phyloP scores from a whole-genome alignment of 2,329 filamentous ascomycete genomes.

The Calonectria fujianensis region DNA sequence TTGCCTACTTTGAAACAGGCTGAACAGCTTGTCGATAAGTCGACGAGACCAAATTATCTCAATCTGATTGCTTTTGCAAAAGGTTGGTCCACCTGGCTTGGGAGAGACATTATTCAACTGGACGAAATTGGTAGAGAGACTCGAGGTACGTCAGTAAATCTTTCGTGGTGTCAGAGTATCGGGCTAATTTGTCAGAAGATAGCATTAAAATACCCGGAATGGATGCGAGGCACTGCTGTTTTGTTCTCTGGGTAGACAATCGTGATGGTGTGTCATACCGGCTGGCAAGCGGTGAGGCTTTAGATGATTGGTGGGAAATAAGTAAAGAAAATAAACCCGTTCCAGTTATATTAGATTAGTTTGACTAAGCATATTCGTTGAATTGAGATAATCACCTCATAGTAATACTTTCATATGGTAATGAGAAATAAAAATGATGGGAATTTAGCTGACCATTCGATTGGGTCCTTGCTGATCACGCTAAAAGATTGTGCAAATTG shows the following conservation, averaged over 20 bases:
- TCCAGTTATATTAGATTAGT: conserved; percentile 2
- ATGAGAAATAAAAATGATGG: too few relatives aligned
- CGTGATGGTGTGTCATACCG: conserved; percentile 4
- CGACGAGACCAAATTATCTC: background rate
- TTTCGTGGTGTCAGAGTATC: too few relatives aligned
- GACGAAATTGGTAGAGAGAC: background rate
- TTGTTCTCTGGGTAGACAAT: conserved; percentile 11
- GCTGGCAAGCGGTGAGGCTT: conserved; percentile 20
- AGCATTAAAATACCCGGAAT: conserved; percentile 2
- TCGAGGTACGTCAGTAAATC: background rate
- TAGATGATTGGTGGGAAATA: conserved; percentile 7
- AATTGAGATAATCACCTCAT: too few relatives aligned
- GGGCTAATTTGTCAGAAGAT: background rate
- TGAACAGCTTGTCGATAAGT: background rate
- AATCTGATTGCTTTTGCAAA: conserved; percentile 37
- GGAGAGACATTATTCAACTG: conserved; percentile 13
- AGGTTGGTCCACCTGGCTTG: conserved; percentile 42
- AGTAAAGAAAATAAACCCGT: background rate
- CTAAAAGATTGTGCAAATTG: too few relatives aligned
- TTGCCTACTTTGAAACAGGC: background rate
- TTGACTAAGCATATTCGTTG: too few relatives aligned
- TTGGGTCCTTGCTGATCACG: too few relatives aligned
- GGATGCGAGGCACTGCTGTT: conserved; percentile 25
- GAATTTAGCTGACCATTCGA: too few relatives aligned
- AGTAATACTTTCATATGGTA: too few relatives aligned